A percentile compares a stretch with the other conserved stretches of the same genome.
Conservation (phyloP, 2,329 filamentous ascomycete genomes). For the Calycina marina region DNA sequence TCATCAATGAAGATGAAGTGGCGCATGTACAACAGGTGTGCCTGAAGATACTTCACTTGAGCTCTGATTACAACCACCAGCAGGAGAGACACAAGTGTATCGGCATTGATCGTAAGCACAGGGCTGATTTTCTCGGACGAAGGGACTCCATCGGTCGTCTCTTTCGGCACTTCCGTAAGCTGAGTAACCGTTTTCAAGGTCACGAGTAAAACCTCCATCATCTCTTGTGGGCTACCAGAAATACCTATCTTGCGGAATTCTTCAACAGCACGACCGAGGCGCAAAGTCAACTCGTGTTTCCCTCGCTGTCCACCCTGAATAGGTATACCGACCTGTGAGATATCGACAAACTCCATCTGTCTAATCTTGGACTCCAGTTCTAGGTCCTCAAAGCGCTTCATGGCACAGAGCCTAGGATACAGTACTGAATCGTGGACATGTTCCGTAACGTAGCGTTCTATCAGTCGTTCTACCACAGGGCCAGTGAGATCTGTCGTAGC, state of each 20-base stretch:
- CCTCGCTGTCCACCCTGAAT: conserved; percentile 65
- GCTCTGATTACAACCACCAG: conserved; percentile 87
- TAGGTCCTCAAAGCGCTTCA: conserved; percentile 68
- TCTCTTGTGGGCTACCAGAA: conserved; percentile 27
- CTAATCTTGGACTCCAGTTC: conserved; percentile 82
- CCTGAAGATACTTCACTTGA: conserved; percentile 74
- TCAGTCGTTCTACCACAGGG: conserved; percentile 79
- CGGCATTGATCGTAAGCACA: conserved; percentile 56
- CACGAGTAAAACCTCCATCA: conserved; percentile 24
- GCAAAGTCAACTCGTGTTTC: conserved; percentile 67
- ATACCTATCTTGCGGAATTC: conserved; percentile 84
- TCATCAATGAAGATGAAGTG: conserved; percentile 98
- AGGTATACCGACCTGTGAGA: conserved; percentile 82
- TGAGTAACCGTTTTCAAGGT: conserved; percentile 68
- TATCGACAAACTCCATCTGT: conserved; percentile 86
- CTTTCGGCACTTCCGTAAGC: conserved; percentile 35
- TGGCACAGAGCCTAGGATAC: conserved; percentile 66
- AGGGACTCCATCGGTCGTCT: conserved; percentile 19
- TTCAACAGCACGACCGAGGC: conserved; percentile 66
- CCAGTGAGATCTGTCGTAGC: conserved; percentile 90
- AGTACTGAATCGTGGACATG: conserved; percentile 76
- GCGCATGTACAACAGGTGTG: conserved; percentile 83
- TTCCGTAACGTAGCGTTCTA: conserved; percentile 87
- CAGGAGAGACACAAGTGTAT: conserved; percentile 82
- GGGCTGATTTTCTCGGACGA: conserved; percentile 27